Conservation (phyloP, 2,329 filamentous ascomycete species). For the Gaeumannomyces tritici region DNA sequence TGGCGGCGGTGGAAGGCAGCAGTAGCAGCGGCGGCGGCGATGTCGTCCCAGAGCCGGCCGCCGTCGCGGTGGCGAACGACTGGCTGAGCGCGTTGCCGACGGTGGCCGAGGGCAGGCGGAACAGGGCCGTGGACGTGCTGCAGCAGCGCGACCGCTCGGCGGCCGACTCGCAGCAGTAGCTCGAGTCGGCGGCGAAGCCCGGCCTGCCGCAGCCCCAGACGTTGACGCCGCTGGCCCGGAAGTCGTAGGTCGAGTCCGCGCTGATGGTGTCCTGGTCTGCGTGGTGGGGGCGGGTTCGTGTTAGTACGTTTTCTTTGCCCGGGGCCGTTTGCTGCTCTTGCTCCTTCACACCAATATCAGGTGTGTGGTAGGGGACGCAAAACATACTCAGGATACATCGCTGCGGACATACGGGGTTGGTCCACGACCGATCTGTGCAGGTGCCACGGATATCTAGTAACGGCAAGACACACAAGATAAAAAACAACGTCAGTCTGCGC, state of each 20-base stretch:
- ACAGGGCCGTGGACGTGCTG: background rate
- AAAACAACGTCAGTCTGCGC: background rate
- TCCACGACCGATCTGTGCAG: background rate
- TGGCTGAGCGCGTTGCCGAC: background rate
- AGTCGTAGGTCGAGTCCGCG: background rate
- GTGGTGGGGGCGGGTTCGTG: background rate
- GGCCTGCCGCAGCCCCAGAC: background rate
- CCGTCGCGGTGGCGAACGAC: background rate
- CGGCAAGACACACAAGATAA: background rate
- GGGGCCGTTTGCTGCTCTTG: background rate
- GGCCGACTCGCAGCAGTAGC: background rate
- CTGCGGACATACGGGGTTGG: background rate
- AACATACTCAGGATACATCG: background rate
- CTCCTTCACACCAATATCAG: background rate
- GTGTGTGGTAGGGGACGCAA: background rate
- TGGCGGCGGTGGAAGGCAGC: background rate
- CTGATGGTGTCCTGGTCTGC: background rate
- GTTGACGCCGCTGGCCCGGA: background rate
- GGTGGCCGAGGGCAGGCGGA: background rate
- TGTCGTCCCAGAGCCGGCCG: too few species aligned
- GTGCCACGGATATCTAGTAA: background rate
- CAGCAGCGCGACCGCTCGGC: background rate
- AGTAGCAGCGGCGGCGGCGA: too few species aligned
- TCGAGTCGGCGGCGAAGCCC: background rate
- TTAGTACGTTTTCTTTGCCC: background rate